phyloP scores from a whole-genome alignment of 805 yeast genomes.

The Kazachstania martiniae region DNA sequence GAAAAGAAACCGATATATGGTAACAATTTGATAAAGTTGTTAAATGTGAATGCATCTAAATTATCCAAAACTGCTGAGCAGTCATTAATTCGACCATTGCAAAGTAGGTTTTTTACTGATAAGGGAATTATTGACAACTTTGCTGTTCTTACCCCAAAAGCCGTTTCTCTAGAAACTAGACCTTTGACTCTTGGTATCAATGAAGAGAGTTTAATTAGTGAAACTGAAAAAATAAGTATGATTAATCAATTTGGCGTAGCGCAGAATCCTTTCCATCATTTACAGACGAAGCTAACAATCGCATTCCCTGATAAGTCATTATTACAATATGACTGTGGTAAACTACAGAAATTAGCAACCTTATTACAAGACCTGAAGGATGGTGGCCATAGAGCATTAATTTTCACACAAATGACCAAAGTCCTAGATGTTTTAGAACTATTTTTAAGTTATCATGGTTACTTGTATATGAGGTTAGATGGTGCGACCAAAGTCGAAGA shows the following conservation, averaged over 20 bases:
- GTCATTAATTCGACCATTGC: slow-evolving; percentile 33
- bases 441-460: slow-evolving; percentile 88
- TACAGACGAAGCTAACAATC: slow-evolving; percentile 79
- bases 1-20: slow-evolving; percentile 61
- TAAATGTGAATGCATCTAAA: slow-evolving; percentile 25
- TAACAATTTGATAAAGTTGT: slow-evolving; percentile 36
- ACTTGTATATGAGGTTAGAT: slow-evolving; percentile 86
- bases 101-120: slow-evolving; percentile 32
- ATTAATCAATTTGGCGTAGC: slow-evolving; percentile 7
- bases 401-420: slow-evolving; percentile 96
- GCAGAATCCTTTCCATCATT: slow-evolving; percentile 56
- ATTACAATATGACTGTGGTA: slow-evolving; percentile 93
- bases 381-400: slow-evolving; percentile 86
- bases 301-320: slow-evolving; percentile 94
- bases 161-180: slow-evolving; percentile 63
- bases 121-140: slow-evolving; percentile 53
- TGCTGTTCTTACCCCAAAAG: slow-evolving; percentile 83
- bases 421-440: slow-evolving; percentile 89
- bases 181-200: slow-evolving; percentile 27
- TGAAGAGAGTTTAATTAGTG: slow-evolving; percentile 15
- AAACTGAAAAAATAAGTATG: slow-evolving; percentile 21
- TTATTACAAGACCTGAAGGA: slow-evolving; percentile 68
- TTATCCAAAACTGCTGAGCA: slow-evolving; percentile 8
- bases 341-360: slow-evolving; percentile 72
- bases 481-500: slow-evolving; percentile 98